Evolutionary conservation across 2,329 filamentous ascomycete species (phyloP).

Genomic region (Fusarium austroafricanum): DNA sequence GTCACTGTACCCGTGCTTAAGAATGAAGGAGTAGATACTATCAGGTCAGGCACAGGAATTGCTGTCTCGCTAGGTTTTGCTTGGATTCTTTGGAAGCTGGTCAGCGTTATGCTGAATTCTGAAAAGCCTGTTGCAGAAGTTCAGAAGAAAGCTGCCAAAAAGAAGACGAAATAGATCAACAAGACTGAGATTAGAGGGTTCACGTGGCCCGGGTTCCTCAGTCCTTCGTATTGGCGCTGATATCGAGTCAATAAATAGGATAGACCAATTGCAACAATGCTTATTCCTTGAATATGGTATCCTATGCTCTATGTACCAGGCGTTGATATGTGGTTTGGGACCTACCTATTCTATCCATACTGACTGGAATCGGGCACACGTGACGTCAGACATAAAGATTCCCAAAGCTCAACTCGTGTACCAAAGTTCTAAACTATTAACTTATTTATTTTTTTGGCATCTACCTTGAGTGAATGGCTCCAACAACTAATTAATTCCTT

Average conservation of each 20-base stretch:
- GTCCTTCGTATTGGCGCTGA: neutral
- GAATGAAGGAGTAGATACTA: constrained; percentile 59
- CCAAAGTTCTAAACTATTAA: neutral
- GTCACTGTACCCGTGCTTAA: constrained; percentile 75
- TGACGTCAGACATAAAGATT: constrained; percentile 41
- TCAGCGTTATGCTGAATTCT: constrained; percentile 25
- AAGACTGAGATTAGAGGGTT: neutral
- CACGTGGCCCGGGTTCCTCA: neutral
- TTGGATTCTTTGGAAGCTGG: constrained; percentile 75
- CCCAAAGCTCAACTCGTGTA: neutral
- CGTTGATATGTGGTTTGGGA: neutral
- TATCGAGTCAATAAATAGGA: neutral
- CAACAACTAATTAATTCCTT: constrained; percentile 4
- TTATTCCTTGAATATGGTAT: neutral
- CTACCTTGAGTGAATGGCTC: constrained; percentile 2
- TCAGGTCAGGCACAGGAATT: constrained; percentile 66
- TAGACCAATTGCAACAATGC: neutral
- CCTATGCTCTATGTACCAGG: neutral
- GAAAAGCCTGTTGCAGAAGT: neutral
- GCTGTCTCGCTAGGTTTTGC: constrained; percentile 72
- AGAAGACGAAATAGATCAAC: constrained; percentile 41
- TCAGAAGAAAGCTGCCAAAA: constrained; percentile 13
- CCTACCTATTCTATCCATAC: neutral
- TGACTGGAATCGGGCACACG: constrained; percentile 24
- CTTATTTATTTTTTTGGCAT: neutral